Base-by-base conservation (phyloP, 2,329 filamentous ascomycete genomes). In the Xylariaceae sp. region DNA sequence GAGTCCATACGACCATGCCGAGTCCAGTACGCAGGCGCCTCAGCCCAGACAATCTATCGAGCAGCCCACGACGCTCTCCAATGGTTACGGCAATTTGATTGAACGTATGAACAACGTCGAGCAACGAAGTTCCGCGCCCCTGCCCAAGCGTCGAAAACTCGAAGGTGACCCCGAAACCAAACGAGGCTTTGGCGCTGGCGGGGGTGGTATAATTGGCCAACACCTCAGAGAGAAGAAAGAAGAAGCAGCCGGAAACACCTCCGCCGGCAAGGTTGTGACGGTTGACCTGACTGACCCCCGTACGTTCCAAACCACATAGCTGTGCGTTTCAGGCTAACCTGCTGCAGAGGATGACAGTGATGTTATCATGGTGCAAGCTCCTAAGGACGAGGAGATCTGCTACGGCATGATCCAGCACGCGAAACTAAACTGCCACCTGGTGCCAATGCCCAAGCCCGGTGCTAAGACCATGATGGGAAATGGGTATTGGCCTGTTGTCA, bases 81-180 rank as follows among this genome's bases (percentile, higher is more conserved):
- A 52, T 32, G 72, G 75, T 17, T 69, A 76, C 45, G 67, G 70
- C 8, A 61, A 62, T 35, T 75, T 88, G 62, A 75, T 94, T 29
- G 85, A 93, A 56, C 73, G 77, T 19, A 68, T 88, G 53, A 85
- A 89, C 54, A 79, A 81, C 44, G 74, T 93, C 11, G 72, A 84
- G 44, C 71, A 80, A 32, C 81, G 88, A 17, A 47, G 64, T 51
- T 42, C 67, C 56, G 51, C 65, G 19, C 67, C 70, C 3, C 75
- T 83, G 14, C 63, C 68, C 18, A 90, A 90, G 60, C 77, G 78
- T 32, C 61, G 77, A 33, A 88, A 77, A 52, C 57, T 72, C 7
- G 63, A 69, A 11, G 53, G 59, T 14, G 61, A 67, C 30, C 62
- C 68, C 21, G 54, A 65, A 30, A 54, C 63, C 13, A 67, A 64